Percentiles rank a stretch among this genome's conserved stretches.
These are phyloP conservation scores for Fraxinus floribunda DNA, from an alignment of 305 asterid genomes.

Conservation along the genomic window DNA sequence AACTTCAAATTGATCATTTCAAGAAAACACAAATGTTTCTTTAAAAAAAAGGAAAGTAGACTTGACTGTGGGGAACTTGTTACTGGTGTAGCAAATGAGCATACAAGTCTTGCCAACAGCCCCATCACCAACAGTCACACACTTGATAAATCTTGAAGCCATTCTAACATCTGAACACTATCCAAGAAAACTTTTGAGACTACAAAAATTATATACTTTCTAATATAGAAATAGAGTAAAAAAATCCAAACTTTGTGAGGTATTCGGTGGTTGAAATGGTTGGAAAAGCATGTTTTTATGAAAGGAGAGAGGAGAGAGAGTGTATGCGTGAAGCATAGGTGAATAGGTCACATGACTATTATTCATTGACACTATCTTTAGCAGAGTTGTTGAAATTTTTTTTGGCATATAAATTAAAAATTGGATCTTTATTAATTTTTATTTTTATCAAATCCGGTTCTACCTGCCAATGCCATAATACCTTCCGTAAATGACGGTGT, in stretches of 20 bases:
- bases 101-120: slow-evolving; percentile 99
- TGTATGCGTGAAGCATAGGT: slow-evolving; percentile 18
- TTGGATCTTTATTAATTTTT: neutral
- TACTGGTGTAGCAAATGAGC: slow-evolving; percentile 97
- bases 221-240: slow-evolving; percentile 1
- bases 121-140: slow-evolving; percentile 98
- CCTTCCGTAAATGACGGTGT: neutral
- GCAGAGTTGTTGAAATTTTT: slow-evolving; percentile 25
- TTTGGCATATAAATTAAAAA: neutral
- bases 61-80: slow-evolving; percentile 91
- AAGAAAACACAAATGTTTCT: slow-evolving; percentile 4
- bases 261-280: slow-evolving; percentile 39
- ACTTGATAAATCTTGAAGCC: slow-evolving; percentile 94
- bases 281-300: slow-evolving; percentile 20
- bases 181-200: slow-evolving; percentile 23
- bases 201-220: slow-evolving; percentile 1
- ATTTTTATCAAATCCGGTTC: neutral
- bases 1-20: slow-evolving; percentile 23
- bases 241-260: slow-evolving; percentile 21
- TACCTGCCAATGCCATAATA: neutral
- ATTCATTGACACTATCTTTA: slow-evolving; percentile 19
- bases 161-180: slow-evolving; percentile 44
- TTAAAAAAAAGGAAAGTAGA: slow-evolving; percentile 13
- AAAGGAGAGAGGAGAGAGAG: slow-evolving; percentile 10
- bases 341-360: slow-evolving; percentile 54